Conservation (phyloP, 1,284 basidiomycete species). For the Ustilago curta region DNA sequence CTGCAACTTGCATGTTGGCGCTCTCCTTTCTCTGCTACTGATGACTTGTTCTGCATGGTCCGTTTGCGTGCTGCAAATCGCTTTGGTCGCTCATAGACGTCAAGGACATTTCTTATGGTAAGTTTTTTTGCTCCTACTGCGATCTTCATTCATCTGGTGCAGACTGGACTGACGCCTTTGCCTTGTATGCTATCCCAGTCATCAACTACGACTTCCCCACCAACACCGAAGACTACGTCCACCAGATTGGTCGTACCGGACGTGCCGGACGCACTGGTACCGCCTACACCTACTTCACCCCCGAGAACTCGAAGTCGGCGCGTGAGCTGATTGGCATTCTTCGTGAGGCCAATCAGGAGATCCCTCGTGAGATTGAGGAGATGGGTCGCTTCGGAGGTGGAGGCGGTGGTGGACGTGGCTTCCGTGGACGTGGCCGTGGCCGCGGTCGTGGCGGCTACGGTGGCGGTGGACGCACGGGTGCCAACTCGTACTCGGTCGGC, state of each 20-base stretch:
- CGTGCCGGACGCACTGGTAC: slow-evolving; percentile 81
- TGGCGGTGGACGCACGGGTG: slow-evolving; percentile 58
- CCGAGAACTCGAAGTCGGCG: slow-evolving; percentile 90
- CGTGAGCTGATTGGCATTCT: slow-evolving; percentile 90
- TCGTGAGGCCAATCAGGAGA: slow-evolving; percentile 86
- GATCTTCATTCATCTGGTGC: too few relatives aligned
- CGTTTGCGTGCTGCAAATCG: slow-evolving; percentile 6
- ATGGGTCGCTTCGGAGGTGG: slow-evolving; percentile 82
- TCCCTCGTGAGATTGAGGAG: slow-evolving; percentile 90
- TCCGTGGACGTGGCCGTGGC: slow-evolving; percentile 58
- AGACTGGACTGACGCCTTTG: not conserved
- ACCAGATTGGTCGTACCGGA: slow-evolving; percentile 84
- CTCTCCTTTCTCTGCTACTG: slow-evolving; percentile 43
- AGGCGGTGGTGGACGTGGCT: slow-evolving; percentile 59
- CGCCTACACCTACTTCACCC: slow-evolving; percentile 90
- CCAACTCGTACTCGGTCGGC: slow-evolving; percentile 60
- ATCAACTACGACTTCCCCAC: slow-evolving; percentile 95
- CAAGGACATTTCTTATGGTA: slow-evolving; percentile 93
- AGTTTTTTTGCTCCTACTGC: slow-evolving; percentile 68
- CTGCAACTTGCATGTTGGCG: slow-evolving; percentile 16
- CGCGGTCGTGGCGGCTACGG: slow-evolving; percentile 51
- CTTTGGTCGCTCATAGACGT: slow-evolving; percentile 76
- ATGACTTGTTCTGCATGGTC: slow-evolving; percentile 8
- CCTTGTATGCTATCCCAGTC: slow-evolving; percentile 30
- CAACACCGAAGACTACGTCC: slow-evolving; percentile 93